Base-by-base conservation (phyloP, 2,329 filamentous ascomycete species). In the Hymenoscyphus salicellus region DNA sequence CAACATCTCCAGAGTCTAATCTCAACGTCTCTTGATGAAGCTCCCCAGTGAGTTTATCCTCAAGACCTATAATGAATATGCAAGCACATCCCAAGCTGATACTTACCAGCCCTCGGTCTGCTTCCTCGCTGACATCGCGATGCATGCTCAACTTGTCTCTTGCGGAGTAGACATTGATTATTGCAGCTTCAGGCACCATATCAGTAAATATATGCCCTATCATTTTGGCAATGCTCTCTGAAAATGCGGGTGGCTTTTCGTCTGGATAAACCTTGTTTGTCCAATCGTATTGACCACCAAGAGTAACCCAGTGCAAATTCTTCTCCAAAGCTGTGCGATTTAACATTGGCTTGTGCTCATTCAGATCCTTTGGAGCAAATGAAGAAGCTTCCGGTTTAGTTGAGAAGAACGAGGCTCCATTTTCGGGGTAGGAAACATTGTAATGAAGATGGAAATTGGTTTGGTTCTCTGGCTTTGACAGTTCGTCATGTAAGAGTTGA, bases 231-330 rank as follows among this genome's bases (percentile, higher is more conserved):
- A 96, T 83, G 73, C 97, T 92, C 1, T 75, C 49, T 0, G 94
- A 93, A 71, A 97, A 97, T 0, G 79, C 72, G 0, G 92, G 92
- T 0, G 90, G 88, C 3, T 76, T 66, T n/a, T 83, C 82, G 10
- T 81, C 76, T 0, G 93, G 93, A 74, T 98, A 98, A 14, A 86
- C 79, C 70, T 96, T 93, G 63, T 86, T 85, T 0, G 93, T 96
- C 95, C 94, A 98, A 79, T 98, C 91, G 77, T 98, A 98, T 76
- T 98, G 95, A 0, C 93, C 94, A 59, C 95, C 95, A 2, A 99
- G 84, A 0, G 94, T 98, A 52, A 96, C 86, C 95, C 95, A 99
- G 70, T 94, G 92, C 28, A 98, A 84, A 67, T 91, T 93, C 68
- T 89, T 90, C 64, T 88, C 85, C 55, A 98, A 81, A 33, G 94